phyloP scores from a whole-genome alignment of 2,329 filamentous ascomycete genomes.

The Phialophora verrucosa region DNA sequence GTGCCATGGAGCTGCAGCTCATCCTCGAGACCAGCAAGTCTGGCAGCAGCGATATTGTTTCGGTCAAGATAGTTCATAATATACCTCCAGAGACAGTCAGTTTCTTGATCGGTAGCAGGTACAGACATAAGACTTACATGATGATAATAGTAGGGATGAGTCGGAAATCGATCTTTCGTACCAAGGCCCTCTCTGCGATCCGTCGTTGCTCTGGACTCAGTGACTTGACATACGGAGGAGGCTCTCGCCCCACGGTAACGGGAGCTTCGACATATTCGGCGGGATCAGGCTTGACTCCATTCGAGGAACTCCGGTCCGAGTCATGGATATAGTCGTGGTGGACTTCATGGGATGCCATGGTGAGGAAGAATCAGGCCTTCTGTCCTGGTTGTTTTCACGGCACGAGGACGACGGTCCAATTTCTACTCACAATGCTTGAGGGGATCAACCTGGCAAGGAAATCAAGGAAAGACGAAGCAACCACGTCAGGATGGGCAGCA shows the following conservation, averaged over 20 bases:
- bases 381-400: background rate
- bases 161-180: conserved; percentile 72
- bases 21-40: conserved; percentile 57
- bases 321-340: conserved; percentile 20
- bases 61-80: conserved; percentile 74
- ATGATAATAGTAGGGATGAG: conserved; percentile 72
- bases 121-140: conserved; percentile 72
- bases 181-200: conserved; percentile 63
- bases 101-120: background rate
- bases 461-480: background rate
- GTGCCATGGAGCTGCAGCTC: conserved; percentile 47
- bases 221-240: conserved; percentile 29
- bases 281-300: conserved; percentile 9
- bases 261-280: conserved; percentile 18
- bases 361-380: background rate
- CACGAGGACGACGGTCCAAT: background rate
- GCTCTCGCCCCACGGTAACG: conserved; percentile 8
- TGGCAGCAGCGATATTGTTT: conserved; percentile 64
- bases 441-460: background rate
- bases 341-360: conserved; percentile 15
- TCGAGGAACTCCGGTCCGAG: conserved; percentile 13
- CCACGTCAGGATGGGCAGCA: conserved; percentile 6
- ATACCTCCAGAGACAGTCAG: conserved; percentile 60
- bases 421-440: background rate
- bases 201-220: conserved; percentile 57